These are phyloP conservation scores for Tieghemostelium lacteum DNA, from an alignment of 78 protist genomes.

Conservation along the genomic window DNA sequence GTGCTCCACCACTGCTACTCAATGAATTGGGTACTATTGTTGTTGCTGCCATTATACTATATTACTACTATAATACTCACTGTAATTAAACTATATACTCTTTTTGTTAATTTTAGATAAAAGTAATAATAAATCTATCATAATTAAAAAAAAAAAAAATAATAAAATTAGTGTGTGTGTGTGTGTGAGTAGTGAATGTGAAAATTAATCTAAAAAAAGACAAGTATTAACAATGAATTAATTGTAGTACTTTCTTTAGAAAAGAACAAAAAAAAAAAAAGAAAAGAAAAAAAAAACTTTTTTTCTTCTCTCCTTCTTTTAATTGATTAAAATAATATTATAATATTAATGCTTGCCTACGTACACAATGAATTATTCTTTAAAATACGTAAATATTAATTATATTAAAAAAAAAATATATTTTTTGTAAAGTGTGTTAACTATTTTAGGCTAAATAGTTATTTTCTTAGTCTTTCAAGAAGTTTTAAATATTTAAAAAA, in stretches of 20 bases:
- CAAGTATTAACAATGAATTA: no score
- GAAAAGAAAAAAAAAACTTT: background rate
- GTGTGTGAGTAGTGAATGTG: background rate
- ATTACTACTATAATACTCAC: background rate
- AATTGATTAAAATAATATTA: background rate
- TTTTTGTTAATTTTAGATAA: background rate
- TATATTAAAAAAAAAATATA: no score
- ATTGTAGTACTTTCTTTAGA: background rate
- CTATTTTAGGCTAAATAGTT: no score
- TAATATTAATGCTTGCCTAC: no score
- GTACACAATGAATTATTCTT: no score
- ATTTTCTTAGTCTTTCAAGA: no score
- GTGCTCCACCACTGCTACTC: constrained; percentile 6
- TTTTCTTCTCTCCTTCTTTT: background rate
- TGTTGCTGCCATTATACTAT: no score
- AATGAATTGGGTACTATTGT: background rate
- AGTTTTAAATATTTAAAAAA: no score
- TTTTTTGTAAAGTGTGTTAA: no score
- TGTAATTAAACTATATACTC: background rate
- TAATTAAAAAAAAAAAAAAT: background rate
- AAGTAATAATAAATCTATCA: background rate
- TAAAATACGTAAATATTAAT: no score
- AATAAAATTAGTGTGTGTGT: background rate
- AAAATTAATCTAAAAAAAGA: no score
- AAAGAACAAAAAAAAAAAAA: background rate